phyloP scores from a whole-genome alignment of 495 filamentous ascomycete genomes.

The Tuber microsphaerosporum region DNA sequence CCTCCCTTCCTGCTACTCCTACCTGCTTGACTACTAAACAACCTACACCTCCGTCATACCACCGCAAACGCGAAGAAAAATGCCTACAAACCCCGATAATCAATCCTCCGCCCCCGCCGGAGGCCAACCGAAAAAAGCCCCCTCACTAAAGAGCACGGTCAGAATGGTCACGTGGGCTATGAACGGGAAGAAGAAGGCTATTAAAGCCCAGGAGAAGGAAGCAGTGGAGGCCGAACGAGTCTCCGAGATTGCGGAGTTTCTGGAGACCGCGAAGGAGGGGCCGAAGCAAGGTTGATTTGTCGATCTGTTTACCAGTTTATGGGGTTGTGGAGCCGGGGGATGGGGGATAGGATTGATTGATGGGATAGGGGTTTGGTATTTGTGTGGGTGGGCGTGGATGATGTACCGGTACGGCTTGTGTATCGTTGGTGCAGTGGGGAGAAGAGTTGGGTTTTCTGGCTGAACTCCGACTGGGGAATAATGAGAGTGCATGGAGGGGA shows the following conservation, averaged over 20 bases:
- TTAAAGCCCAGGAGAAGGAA: background rate
- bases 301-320: background rate
- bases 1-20: background rate
- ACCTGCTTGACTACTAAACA: background rate
- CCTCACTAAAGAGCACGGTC: conserved; percentile 3
- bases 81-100: background rate
- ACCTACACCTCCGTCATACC: background rate
- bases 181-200: conserved; percentile 1
- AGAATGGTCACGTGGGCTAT: conserved; percentile 3
- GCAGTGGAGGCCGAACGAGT: background rate
- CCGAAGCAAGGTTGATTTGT: background rate
- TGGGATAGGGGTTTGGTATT: background rate
- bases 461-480: background rate
- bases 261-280: background rate
- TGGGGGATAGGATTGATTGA: background rate
- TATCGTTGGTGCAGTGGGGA: background rate
- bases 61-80: background rate
- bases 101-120: background rate
- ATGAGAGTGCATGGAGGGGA: background rate
- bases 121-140: background rate
- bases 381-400: background rate
- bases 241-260: background rate
- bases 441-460: background rate
- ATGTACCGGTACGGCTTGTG: background rate
- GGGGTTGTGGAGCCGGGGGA: background rate